A percentile compares a stretch with the other conserved stretches of the same genome.
These are phyloP conservation scores for Xylaria sp. DNA, from an alignment of 2,329 filamentous ascomycete genomes.

Conservation along the genomic window DNA sequence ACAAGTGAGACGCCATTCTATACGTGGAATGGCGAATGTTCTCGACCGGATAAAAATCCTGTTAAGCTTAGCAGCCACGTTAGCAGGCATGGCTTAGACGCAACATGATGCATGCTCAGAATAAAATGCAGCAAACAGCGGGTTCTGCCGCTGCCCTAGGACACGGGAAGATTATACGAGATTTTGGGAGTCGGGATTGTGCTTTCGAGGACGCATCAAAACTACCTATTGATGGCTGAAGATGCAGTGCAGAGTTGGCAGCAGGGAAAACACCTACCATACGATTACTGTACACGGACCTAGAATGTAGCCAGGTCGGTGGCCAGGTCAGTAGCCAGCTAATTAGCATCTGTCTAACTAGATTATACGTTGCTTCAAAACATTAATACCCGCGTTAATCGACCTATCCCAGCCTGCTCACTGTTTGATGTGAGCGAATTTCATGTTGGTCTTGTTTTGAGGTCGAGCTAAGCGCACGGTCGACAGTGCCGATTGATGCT, in stretches of 20 bases:
- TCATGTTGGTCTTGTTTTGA: neutral
- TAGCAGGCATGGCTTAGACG: constrained; percentile 8
- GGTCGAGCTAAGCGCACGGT: neutral
- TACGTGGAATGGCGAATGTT: constrained; percentile 5
- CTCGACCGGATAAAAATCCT: neutral
- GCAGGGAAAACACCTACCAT: neutral
- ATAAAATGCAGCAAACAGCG: neutral
- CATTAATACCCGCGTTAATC: neutral
- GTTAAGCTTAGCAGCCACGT: neutral
- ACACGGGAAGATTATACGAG: neutral
- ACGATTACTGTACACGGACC: constrained; percentile 16
- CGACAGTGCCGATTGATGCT: neutral
- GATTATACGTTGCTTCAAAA: constrained; percentile 3
- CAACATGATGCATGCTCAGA: neutral
- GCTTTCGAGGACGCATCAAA: neutral
- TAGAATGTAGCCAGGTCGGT: constrained; percentile 12
- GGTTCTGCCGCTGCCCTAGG: neutral
- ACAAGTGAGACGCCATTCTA: constrained; percentile 29
- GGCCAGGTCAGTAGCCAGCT: constrained; percentile 1
- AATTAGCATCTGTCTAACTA: constrained; percentile 1
- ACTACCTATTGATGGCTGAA: neutral
- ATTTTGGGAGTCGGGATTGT: neutral
- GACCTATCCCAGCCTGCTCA: neutral
- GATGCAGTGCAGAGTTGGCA: neutral
- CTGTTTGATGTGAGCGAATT: neutral